phyloP scores from a whole-genome alignment of 2,329 filamentous ascomycete species.

The Calonectria fujianensis region DNA sequence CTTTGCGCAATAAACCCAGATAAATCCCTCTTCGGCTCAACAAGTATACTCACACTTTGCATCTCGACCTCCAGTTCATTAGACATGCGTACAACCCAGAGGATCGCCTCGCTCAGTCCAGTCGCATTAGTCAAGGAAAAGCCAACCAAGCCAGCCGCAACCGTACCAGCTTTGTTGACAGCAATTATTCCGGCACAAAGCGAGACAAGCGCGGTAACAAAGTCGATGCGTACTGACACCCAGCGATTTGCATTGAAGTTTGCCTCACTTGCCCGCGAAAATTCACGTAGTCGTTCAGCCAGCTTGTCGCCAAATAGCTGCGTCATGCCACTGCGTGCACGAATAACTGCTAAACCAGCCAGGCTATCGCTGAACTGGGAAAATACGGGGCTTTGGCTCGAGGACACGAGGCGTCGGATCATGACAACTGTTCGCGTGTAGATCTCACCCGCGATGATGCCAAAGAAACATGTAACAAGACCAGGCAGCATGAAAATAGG shows the following conservation, averaged over 20 bases:
- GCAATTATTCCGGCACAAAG: constrained; percentile 72
- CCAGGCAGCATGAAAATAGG: constrained; percentile 70
- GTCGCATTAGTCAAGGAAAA: constrained; percentile 75
- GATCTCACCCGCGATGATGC: constrained; percentile 68
- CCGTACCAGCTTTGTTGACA: constrained; percentile 65
- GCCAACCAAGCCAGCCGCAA: constrained; percentile 72
- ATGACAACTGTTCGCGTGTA: constrained; percentile 69
- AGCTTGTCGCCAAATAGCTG: constrained; percentile 68
- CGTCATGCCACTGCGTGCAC: constrained; percentile 69
- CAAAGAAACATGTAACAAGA: constrained; percentile 65
- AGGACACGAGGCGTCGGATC: constrained; percentile 66
- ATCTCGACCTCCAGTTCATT: constrained; percentile 75
- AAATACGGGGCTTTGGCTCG: constrained; percentile 72
- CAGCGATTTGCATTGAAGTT: constrained; percentile 75
- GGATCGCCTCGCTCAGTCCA: constrained; percentile 71
- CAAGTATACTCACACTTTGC: constrained; percentile 66
- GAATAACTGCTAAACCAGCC: constrained; percentile 70
- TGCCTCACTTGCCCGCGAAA: constrained; percentile 68
- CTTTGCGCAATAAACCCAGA: too few relatives aligned
- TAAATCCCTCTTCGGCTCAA: neutral
- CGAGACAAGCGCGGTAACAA: constrained; percentile 71
- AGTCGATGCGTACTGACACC: constrained; percentile 72
- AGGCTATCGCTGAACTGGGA: constrained; percentile 74
- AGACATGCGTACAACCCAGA: constrained; percentile 70
- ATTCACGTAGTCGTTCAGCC: constrained; percentile 68